Evolutionary conservation across 208 protist genomes (phyloP).

Genomic region (Acanthamoeba royreba): DNA sequence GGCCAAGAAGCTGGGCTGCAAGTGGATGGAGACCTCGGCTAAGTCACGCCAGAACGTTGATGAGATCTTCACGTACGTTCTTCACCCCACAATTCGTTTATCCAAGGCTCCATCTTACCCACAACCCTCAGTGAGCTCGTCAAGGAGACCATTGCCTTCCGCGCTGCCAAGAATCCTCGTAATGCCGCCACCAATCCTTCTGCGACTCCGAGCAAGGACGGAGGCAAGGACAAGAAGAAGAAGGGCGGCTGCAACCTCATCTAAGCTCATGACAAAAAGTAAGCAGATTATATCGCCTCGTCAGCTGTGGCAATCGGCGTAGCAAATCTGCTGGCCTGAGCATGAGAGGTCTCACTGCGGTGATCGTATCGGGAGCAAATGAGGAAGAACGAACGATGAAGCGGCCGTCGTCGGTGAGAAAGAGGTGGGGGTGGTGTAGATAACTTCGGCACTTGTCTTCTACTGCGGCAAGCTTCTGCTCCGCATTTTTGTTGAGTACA

Average conservation of each 20-base stretch:
- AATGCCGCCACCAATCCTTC: neutral
- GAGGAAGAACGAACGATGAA: too few relatives aligned
- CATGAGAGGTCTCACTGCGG: too few relatives aligned
- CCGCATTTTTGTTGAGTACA: too few relatives aligned
- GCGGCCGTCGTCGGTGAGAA: too few relatives aligned
- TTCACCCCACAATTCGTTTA: neutral
- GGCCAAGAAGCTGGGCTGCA: slow-evolving; percentile 59
- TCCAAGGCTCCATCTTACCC: neutral
- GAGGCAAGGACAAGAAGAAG: slow-evolving; percentile 1
- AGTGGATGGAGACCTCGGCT: slow-evolving; percentile 55
- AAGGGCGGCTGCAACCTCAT: slow-evolving; percentile 8
- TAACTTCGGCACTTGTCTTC: too few relatives aligned
- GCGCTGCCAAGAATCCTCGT: neutral
- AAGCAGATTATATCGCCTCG: too few relatives aligned
- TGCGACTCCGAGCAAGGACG: neutral
- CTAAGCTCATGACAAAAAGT: too few relatives aligned
- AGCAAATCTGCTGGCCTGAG: too few relatives aligned
- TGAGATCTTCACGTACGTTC: slow-evolving; percentile 75
- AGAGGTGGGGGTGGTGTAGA: too few relatives aligned
- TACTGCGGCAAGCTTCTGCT: too few relatives aligned
- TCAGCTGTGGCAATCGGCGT: too few relatives aligned
- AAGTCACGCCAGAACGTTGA: slow-evolving; percentile 82
- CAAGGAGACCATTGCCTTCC: neutral
- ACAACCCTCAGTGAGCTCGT: neutral
- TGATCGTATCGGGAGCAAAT: too few relatives aligned